Conservation (phyloP, 2,329 filamentous ascomycete genomes). For the Neonectria faginata region DNA sequence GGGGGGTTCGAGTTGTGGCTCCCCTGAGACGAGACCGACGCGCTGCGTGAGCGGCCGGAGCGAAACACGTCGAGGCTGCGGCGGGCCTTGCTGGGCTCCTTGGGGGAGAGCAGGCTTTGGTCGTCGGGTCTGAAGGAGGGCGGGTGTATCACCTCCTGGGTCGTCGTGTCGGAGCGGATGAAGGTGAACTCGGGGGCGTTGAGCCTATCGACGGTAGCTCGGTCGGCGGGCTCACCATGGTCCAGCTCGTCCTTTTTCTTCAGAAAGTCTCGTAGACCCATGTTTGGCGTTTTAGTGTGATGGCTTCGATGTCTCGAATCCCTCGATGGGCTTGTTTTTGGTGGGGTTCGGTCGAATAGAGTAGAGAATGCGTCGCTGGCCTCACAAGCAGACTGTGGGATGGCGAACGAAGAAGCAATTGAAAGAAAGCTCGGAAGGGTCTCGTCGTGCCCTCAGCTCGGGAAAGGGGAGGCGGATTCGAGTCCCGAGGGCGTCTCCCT, state of each 20-base stretch:
- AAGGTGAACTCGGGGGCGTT: constrained; percentile 79
- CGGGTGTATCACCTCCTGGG: constrained; percentile 81
- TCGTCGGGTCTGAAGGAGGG: constrained; percentile 57
- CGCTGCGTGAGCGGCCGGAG: constrained; percentile 60
- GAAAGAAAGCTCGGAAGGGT: not conserved
- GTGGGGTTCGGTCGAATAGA: not conserved
- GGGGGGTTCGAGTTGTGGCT: constrained; percentile 50
- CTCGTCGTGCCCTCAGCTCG: not conserved
- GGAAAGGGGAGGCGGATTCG: not conserved
- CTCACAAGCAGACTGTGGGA: not conserved
- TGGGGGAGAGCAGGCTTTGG: constrained; percentile 48
- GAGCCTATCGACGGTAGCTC: constrained; percentile 53
- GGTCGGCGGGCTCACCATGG: constrained; percentile 50
- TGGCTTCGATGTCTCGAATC: not conserved
- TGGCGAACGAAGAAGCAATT: not conserved
- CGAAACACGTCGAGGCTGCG: constrained; percentile 61
- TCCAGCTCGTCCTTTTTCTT: constrained; percentile 65
- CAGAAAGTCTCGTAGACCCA: constrained; percentile 66
- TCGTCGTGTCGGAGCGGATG: constrained; percentile 84
- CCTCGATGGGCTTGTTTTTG: constrained; percentile 6
- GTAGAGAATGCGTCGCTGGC: not conserved
- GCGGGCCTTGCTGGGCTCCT: constrained; percentile 50
- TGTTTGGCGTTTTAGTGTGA: constrained; percentile 41
- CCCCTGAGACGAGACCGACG: constrained; percentile 58
- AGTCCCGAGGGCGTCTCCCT: constrained; percentile 6